phyloP scores from a whole-genome alignment of 108 stramenopile species.

The Mediolabrus comicus region DNA sequence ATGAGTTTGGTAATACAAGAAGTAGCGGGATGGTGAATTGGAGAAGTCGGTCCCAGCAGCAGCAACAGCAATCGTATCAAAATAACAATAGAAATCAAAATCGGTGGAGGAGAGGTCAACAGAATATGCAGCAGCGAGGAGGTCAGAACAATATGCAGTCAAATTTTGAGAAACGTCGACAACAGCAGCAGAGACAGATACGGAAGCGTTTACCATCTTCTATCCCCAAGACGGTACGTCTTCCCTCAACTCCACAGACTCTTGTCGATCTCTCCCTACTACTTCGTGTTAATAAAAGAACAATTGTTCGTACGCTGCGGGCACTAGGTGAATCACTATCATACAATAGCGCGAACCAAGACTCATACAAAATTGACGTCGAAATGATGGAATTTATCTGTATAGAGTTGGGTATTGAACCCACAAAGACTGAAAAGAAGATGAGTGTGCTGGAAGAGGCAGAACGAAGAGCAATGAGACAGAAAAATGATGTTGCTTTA shows the following conservation, averaged over 20 bases:
- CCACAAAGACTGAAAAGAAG: slow-evolving; percentile 15
- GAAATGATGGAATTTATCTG: slow-evolving; percentile 46
- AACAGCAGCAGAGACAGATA: neutral
- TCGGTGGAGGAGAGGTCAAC: neutral
- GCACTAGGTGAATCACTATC: slow-evolving; percentile 22
- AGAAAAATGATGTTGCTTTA: slow-evolving; percentile 1
- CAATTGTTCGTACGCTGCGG: slow-evolving; percentile 31
- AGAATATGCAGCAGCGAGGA: neutral
- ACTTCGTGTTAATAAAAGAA: slow-evolving; percentile 30
- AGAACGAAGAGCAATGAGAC: slow-evolving; percentile 13
- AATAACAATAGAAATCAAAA: slow-evolving; percentile 2
- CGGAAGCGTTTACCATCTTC: slow-evolving; percentile 11
- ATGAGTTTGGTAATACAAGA: slow-evolving; percentile 17
- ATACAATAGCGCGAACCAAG: slow-evolving; percentile 31
- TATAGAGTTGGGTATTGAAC: slow-evolving; percentile 38
- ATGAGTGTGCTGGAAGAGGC: slow-evolving; percentile 15
- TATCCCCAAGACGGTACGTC: slow-evolving; percentile 25
- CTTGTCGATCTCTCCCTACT: slow-evolving; percentile 39
- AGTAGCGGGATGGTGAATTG: neutral
- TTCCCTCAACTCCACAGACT: slow-evolving; percentile 79
- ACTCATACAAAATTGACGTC: slow-evolving; percentile 18
- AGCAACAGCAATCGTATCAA: slow-evolving; percentile 9
- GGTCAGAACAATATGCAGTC: neutral
- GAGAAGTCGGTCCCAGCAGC: slow-evolving; percentile 12
- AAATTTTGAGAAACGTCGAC: neutral